These are phyloP conservation scores for Diutina pseudorugosa DNA, from an alignment of 1,139 yeast species.

Conservation along the genomic window DNA sequence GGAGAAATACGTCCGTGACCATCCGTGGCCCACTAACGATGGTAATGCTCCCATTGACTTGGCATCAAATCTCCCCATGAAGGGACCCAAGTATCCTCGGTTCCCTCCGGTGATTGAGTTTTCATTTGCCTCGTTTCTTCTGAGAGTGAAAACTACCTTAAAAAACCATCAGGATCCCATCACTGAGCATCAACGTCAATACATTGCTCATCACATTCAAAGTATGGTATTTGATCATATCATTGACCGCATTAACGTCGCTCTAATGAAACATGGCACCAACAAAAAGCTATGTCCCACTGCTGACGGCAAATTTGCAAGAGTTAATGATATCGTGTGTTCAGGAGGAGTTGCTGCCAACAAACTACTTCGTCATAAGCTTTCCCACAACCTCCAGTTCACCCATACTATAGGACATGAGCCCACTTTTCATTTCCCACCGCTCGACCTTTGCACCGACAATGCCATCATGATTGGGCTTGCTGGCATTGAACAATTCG, in stretches of 20 bases:
- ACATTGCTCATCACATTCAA: conserved; percentile 55
- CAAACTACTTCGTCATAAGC: conserved; percentile 36
- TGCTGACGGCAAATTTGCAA: conserved; percentile 24
- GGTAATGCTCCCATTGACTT: conserved; percentile 9
- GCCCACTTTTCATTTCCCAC: conserved; percentile 48
- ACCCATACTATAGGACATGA: conserved; percentile 2
- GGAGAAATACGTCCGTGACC: conserved; percentile 40
- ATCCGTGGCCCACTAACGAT: conserved; percentile 9
- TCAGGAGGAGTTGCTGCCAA: conserved; percentile 96
- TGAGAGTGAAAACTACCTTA: neutral
- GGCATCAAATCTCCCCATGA: conserved; percentile 20
- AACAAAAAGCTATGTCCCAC: conserved; percentile 6
- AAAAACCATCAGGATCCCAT: conserved; percentile 6
- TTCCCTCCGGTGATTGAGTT: conserved; percentile 33
- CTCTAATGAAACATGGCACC: conserved; percentile 27
- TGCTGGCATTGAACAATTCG: conserved; percentile 85
- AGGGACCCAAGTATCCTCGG: conserved; percentile 5
- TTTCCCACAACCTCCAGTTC: conserved; percentile 17
- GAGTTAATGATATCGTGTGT: conserved; percentile 51
- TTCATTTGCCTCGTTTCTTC: conserved; percentile 68
- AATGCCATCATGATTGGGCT: conserved; percentile 97
- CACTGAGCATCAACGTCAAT: conserved; percentile 14
- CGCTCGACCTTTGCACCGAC: conserved; percentile 70
- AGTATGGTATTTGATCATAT: conserved; percentile 61
- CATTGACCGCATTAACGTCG: conserved; percentile 46